Conservation (phyloP, 2,329 filamentous ascomycete genomes). For the Chaetomiaceae sp. region DNA sequence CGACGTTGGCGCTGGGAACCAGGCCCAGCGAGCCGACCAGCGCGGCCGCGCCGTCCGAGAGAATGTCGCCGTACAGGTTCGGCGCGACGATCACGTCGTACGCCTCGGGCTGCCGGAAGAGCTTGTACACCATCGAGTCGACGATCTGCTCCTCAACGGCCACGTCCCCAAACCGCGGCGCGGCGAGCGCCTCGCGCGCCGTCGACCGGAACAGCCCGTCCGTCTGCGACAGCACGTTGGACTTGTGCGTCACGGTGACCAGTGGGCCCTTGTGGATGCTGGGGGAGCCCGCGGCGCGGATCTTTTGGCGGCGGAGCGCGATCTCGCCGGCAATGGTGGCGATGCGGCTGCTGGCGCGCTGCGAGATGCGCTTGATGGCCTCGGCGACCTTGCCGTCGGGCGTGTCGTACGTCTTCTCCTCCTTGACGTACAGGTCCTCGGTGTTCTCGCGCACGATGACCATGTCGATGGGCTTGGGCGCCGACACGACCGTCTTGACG, state of each 20-base stretch:
- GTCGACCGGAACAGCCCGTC: conserved; percentile 91
- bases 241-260: conserved; percentile 98
- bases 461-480: conserved; percentile 74
- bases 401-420: conserved; percentile 78
- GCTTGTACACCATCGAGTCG: conserved; percentile 99
- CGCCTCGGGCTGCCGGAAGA: conserved; percentile 89
- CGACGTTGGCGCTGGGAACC: conserved; percentile 92
- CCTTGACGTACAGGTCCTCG: conserved; percentile 96
- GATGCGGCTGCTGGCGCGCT: conserved; percentile 80
- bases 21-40: conserved; percentile 88
- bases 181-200: conserved; percentile 67
- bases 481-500: conserved; percentile 74
- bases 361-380: conserved; percentile 94
- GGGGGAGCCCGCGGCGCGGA: conserved; percentile 56
- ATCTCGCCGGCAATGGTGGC: conserved; percentile 93
- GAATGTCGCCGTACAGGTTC: conserved; percentile 95
- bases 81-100: conserved; percentile 99
- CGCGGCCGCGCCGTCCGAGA: conserved; percentile 91
- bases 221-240: conserved; percentile 92
- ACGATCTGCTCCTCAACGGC: conserved; percentile 95
- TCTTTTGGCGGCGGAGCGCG: conserved; percentile 77
- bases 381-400: conserved; percentile 82
- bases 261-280: conserved; percentile 66
- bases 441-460: conserved; percentile 99
- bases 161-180: conserved; percentile 56